Evolutionary conservation across 345 rosid species (phyloP), one percentile per base, ranked within the genome.

Genomic region (Theobroma cacao): DNA sequence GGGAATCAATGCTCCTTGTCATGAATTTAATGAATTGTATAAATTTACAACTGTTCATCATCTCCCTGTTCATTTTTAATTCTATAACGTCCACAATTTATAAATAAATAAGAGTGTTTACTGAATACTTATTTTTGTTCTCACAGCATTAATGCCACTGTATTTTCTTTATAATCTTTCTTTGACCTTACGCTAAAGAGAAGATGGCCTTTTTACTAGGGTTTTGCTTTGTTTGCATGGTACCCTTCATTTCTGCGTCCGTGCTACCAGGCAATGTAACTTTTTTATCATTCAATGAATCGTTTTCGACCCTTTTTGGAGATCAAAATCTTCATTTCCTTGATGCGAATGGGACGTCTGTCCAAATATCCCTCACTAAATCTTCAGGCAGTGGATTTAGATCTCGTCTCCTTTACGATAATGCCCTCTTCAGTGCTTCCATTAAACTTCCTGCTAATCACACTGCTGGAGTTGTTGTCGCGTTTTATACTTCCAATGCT

Each of bases 391-490:
- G 58, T 82, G 99, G 98, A 61, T 93, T 95, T 82, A 93, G 80
- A 65, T 95, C 99, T 72, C 91, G 91, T 50, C 94, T 91, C 81
- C 86, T 91, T 53, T 95, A 93, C 81, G 80, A 87, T 26, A 93
- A 89, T 84, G 98, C 98, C 0, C 92, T 90, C 81, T 95, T 95
- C 89, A 91, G 97, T 80, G 93, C 97, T 76, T 92, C 94, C 33
- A 88, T 95, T 31, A 93, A 92, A 86, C 77, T 93, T 80, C 98
- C 98, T 78, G 80, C 95, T 24, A 95, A 93, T 86, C 88, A 95
- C 75, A 90, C 94, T 53, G 94, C 96, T 69, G 98, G 98, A 14
- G 94, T 93, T 75, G 96, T 92, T 75, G 93, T 95, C 67, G 96
- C 97, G 34, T 95, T 95, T 77, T 95, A 95, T 82, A 92, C 91